Evolutionary conservation across 192 early-diverging fungal genomes (phyloP).

Genomic region (Entomortierella beljakovae): DNA sequence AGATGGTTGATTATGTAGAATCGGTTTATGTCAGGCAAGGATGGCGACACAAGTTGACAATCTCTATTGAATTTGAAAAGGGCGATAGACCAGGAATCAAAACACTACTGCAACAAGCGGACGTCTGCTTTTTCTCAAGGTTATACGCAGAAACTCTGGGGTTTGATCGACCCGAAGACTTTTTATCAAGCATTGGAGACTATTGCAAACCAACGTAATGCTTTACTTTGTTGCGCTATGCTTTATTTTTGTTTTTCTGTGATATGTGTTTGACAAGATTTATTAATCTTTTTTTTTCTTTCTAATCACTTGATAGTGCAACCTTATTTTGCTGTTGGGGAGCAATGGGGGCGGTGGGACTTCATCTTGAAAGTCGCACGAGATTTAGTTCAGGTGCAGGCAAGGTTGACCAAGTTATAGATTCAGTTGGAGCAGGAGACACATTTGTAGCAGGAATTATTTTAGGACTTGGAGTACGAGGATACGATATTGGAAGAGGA

Average conservation of each 20-base stretch:
- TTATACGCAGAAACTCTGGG: slow-evolving; percentile 70
- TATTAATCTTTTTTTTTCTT: background rate
- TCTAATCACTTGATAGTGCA: slow-evolving; percentile 54
- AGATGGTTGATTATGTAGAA: slow-evolving; percentile 68
- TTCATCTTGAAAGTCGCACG: slow-evolving; percentile 49
- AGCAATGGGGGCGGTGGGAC: slow-evolving; percentile 61
- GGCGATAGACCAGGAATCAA: slow-evolving; percentile 70
- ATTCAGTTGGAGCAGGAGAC: slow-evolving; percentile 67
- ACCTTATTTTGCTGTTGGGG: slow-evolving; percentile 74
- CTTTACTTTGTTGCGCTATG: background rate
- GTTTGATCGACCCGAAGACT: slow-evolving; percentile 61
- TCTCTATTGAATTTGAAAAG: slow-evolving; percentile 80
- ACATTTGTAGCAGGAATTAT: slow-evolving; percentile 69
- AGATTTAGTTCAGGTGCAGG: slow-evolving; percentile 45
- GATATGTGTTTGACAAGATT: background rate
- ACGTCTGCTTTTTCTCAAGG: slow-evolving; percentile 75
- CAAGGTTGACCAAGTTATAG: slow-evolving; percentile 48
- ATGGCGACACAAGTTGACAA: slow-evolving; percentile 62
- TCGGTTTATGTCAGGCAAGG: slow-evolving; percentile 44
- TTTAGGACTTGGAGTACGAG: slow-evolving; percentile 41
- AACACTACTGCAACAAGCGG: slow-evolving; percentile 62
- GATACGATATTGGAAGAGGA: slow-evolving; percentile 46
- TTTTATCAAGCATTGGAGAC: slow-evolving; percentile 50
- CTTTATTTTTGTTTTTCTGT: slow-evolving; percentile 4
- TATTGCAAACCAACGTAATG: slow-evolving; percentile 57